Base-by-base conservation (phyloP, 768 basidiomycete genomes). In the Termitomyces sp. region DNA sequence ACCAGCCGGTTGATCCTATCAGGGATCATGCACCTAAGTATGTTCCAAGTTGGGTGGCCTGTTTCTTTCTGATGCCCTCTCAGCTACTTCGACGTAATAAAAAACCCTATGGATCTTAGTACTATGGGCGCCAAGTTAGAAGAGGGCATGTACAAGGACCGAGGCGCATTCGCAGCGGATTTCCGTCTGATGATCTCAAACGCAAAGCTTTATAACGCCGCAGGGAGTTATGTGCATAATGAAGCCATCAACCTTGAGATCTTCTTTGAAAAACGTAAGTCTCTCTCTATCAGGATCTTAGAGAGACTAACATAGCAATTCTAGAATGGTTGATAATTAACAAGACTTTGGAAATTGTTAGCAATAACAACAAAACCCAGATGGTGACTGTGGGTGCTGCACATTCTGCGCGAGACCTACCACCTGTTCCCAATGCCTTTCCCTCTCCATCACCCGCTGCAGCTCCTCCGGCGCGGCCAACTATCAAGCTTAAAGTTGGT, bases 1-100 rank as follows among this genome's bases (percentile, higher is more conserved):
- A 86, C 42, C 84, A 89, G 57, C 93, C 96, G 33, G 96, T 98
- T n/a, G 94, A 97, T 71, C 94, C 94, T n/a, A 83, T 96, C 42
- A 80, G 93, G 61, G 94, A 97, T 64, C 81, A 83, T 64, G 94
- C 93, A 10, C 91, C 91, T 17, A 89, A 89, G 91, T 96, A 68
- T 53, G 81, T 77, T 45, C 21, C 6, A 21, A 5, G 48, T n/a
- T 28, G 23, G 15, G 26, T 31, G 55, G 10, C n/a, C 17, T 17
- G 21, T 35, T 46, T 54, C 30, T 31, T 31, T 55, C 53, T 66
- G 28, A 70, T 57, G 21, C 12, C 54, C 40, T 17, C 41, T 60
- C 35, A 96, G 94, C 62, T 98, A 98, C 69, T 93, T 94, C 64
- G 86, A 90, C 53, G 73, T 94, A 57, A 87, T 99, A 69, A 90